Percentiles rank a stretch among this genome's conserved stretches.
These are phyloP conservation scores for Xylariaceae sp. DNA, from an alignment of 2,329 filamentous ascomycete species.

Conservation along the genomic window DNA sequence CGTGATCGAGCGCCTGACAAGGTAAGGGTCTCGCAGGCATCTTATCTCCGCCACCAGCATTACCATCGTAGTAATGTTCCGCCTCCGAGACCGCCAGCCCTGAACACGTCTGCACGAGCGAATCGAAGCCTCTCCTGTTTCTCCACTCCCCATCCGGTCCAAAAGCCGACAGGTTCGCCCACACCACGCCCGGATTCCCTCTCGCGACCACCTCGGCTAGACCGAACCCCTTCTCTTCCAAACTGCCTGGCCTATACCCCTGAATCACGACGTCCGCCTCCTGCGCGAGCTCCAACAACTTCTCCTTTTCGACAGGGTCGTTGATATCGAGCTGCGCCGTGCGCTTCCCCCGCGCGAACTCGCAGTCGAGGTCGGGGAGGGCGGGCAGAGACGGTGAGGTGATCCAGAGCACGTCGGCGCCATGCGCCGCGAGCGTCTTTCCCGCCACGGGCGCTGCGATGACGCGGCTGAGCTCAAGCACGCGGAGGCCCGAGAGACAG, in stretches of 20 bases:
- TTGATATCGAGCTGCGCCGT: conserved; percentile 24
- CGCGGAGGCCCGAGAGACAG: conserved; percentile 31
- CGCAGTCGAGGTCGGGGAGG: conserved; percentile 32
- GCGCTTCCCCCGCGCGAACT: conserved; percentile 34
- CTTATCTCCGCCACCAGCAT: conserved; percentile 29
- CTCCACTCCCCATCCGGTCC: conserved; percentile 36
- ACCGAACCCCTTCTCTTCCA: conserved; percentile 35
- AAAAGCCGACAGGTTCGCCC: conserved; percentile 42
- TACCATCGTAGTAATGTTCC: conserved; percentile 29
- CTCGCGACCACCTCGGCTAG: not conserved
- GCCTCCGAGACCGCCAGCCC: conserved; percentile 54
- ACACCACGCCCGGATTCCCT: conserved; percentile 9
- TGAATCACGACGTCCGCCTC: conserved; percentile 40
- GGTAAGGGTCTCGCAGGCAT: conserved; percentile 40
- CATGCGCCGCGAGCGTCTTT: conserved; percentile 34
- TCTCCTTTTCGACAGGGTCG: conserved; percentile 15
- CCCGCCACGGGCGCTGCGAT: conserved; percentile 35
- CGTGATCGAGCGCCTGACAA: conserved; percentile 53
- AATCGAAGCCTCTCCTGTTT: conserved; percentile 47
- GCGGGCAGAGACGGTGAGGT: conserved; percentile 32
- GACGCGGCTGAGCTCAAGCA: conserved; percentile 33
- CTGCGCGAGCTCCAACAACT: conserved; percentile 28
- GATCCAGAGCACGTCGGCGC: conserved; percentile 37
- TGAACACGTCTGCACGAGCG: conserved; percentile 43
- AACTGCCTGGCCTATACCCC: conserved; percentile 42